Evolutionary conservation across 352 stramenopile species (phyloP), one percentile per base, ranked within the genome.

Genomic region (Phytopythium oedochilum): DNA sequence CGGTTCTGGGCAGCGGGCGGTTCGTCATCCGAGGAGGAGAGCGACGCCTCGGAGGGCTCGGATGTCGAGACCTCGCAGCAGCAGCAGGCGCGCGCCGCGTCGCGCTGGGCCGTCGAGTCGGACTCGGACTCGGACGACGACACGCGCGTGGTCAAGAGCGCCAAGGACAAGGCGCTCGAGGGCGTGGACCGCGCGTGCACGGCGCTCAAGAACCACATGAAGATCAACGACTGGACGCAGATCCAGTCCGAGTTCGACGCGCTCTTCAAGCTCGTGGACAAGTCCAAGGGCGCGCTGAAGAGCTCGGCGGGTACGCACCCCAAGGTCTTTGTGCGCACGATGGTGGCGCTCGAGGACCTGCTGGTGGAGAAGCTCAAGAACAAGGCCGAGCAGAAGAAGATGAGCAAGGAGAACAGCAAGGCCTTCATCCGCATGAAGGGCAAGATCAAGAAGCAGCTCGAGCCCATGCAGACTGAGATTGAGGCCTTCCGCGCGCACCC

Each of bases 381-480:
- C 79, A 98, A 98, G 79, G 92, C 88, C 15, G 87, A 93, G 32
- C 92, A 98, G 57, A 98, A 98, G 78, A 98, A 98, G 71, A 94
- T 99, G 70, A 98, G 79, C 83, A 96, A 96, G 55, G 89, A 96
- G 56, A 97, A 98, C 75, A 96, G 80, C 55, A 96, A 97, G 66
- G 92, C 94, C 40, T 81, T 99, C 12, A 99, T 98, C 68, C 82
- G 94, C 18, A 98, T 99, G 94, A 99, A 99, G 83, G 85, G 98
- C 49, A 97, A 93, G 67, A 65, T 99, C 44, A 97, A 97, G 66
- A 98, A 98, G 77, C 89, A 98, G 71, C 90, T 97, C 55, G 97
- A 98, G 59, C 64, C 77, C n/a, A 96, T 97, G 60, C 70, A 79
- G 49, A 69, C 69, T 34, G 78, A 97, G 46, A 86, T 98, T 56